phyloP scores from a whole-genome alignment of 2,329 filamentous ascomycete genomes.

The Waltergamsia citrina region DNA sequence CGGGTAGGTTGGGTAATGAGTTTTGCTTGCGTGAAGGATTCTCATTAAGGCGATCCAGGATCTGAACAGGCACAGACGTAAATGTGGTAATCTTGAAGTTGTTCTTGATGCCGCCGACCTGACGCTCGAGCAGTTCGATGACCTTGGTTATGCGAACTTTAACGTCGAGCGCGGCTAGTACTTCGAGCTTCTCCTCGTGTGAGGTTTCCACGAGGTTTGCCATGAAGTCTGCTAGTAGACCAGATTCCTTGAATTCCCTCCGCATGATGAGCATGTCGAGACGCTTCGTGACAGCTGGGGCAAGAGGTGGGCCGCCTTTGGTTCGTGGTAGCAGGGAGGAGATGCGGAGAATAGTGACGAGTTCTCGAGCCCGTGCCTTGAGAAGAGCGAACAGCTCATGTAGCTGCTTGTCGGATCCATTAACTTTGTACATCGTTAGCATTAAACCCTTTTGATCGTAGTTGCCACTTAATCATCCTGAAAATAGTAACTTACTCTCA shows the following conservation, averaged over 20 bases:
- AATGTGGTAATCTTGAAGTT: conserved; percentile 79
- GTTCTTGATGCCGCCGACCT: conserved; percentile 76
- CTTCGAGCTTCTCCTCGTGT: conserved; percentile 83
- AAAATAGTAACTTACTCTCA: conserved; percentile 49
- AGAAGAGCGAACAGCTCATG: conserved; percentile 68
- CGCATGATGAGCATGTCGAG: conserved; percentile 81
- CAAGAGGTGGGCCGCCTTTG: conserved; percentile 54
- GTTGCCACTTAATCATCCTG: too few relatives aligned
- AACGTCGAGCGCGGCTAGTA: conserved; percentile 73
- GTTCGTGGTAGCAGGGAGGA: conserved; percentile 73
- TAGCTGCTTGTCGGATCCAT: conserved; percentile 45
- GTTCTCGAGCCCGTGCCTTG: conserved; percentile 76
- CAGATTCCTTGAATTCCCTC: conserved; percentile 75
- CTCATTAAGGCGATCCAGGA: conserved; percentile 43
- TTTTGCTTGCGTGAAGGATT: conserved; percentile 22
- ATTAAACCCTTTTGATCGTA: too few relatives aligned
- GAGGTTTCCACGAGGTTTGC: conserved; percentile 80
- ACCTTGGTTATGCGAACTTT: conserved; percentile 72
- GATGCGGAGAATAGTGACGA: conserved; percentile 74
- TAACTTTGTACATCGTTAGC: conserved; percentile 13
- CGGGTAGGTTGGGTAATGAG: conserved; percentile 26
- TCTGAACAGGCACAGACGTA: conserved; percentile 54
- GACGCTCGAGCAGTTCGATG: conserved; percentile 72
- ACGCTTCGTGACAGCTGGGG: conserved; percentile 75
- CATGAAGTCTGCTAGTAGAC: conserved; percentile 90